phyloP scores from a whole-genome alignment of 202 grass and related monocot species.

The Eragrostis tef region DNA sequence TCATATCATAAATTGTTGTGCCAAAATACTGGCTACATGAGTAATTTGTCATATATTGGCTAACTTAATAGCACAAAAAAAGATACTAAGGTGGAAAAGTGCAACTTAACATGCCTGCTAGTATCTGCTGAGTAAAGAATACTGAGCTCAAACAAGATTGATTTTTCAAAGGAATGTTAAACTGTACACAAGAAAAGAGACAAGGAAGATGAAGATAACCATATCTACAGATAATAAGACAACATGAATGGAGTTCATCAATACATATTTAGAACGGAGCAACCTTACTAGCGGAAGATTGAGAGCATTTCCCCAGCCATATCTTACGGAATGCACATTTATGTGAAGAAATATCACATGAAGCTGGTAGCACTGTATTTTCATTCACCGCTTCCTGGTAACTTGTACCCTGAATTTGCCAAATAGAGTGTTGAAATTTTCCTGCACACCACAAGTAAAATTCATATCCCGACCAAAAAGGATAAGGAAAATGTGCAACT shows the following conservation, averaged over 20 bases:
- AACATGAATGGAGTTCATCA: constrained; percentile 23
- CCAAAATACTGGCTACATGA: background rate
- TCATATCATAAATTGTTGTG: constrained; percentile 5
- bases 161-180: constrained; percentile 34
- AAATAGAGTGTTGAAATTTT: constrained; percentile 83
- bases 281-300: constrained; percentile 91
- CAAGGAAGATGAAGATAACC: constrained; percentile 6
- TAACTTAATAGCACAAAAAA: constrained; percentile 10
- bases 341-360: constrained; percentile 53
- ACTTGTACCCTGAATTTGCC: constrained; percentile 64
- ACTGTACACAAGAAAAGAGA: constrained; percentile 31
- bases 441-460: constrained; percentile 55
- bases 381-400: constrained; percentile 53
- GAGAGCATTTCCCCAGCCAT: constrained; percentile 82
- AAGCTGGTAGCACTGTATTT: constrained; percentile 46
- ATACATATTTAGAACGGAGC: constrained; percentile 36
- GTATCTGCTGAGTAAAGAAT: background rate
- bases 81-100: constrained; percentile 11
- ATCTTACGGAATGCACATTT: constrained; percentile 77
- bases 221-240: constrained; percentile 25
- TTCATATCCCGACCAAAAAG: constrained; percentile 34
- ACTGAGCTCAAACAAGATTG: background rate
- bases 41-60: background rate
- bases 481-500: constrained; percentile 39
- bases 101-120: constrained; percentile 3